These are phyloP conservation scores for Metschnikowia chrysomelidarum DNA, from an alignment of 805 yeast species.

Conservation along the genomic window DNA sequence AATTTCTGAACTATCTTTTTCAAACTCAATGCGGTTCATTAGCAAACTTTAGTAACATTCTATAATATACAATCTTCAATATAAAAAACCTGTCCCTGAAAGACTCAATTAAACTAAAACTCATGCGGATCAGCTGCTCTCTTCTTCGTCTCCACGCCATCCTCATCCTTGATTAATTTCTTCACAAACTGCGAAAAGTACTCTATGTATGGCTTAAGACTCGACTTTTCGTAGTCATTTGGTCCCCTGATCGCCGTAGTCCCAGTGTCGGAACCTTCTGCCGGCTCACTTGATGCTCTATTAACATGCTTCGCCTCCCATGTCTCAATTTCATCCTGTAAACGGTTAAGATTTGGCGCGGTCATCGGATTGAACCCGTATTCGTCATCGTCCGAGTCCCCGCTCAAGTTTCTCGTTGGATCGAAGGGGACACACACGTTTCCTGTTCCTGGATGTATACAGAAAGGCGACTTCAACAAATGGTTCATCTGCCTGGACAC, in stretches of 20 bases:
- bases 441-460: conserved; percentile 95
- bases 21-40: no score
- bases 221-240: conserved; percentile 60
- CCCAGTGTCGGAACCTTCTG: conserved; percentile 24
- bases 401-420: conserved; percentile 39
- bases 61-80: no score
- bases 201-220: conserved; percentile 68
- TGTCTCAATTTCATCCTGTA: conserved; percentile 63
- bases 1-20: no score
- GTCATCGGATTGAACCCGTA: conserved; percentile 71
- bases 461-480: conserved; percentile 92
- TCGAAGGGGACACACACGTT: conserved; percentile 90
- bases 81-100: no score
- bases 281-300: conserved; percentile 26
- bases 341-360: conserved; percentile 70
- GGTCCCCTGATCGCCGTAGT: conserved; percentile 16
- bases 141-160: conserved; percentile 27
- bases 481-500: conserved; percentile 89
- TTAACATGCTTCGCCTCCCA: conserved; percentile 39
- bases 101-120: no score
- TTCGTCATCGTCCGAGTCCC: conserved; percentile 33
- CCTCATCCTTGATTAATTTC: conserved; percentile 55
- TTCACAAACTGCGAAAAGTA: conserved; percentile 63
- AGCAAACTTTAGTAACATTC: no score
- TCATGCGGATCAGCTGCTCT: conserved; percentile 26